Percentiles rank a stretch among this genome's conserved stretches.
Conservation (phyloP, 352 stramenopile species). For the Globisporangium carolinianum region DNA sequence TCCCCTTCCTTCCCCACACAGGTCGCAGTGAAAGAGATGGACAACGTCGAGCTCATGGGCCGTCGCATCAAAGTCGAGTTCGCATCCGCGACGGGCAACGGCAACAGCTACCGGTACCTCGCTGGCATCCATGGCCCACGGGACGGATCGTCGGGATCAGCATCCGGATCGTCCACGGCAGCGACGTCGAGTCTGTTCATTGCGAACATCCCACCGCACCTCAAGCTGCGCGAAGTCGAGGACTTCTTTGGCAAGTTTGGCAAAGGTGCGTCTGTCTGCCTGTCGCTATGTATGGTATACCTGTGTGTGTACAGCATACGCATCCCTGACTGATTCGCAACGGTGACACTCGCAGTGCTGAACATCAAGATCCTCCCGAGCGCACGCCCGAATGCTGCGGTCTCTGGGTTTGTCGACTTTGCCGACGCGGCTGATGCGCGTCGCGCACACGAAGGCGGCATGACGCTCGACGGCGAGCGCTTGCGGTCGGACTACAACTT, state of each 20-base stretch:
- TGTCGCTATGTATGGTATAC: not conserved
- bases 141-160: not conserved
- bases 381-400: conserved; percentile 28
- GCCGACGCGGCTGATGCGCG: conserved; percentile 28
- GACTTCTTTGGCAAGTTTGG: conserved; percentile 51
- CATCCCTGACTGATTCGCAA: no score
- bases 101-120: not conserved
- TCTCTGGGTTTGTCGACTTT: conserved; percentile 69
- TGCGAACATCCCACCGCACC: conserved; percentile 53
- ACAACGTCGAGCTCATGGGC: conserved; percentile 36
- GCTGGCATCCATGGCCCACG: not conserved
- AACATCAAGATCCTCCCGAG: conserved; percentile 60
- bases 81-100: conserved; percentile 10
- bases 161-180: not conserved
- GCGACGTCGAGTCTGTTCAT: conserved; percentile 51
- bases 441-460: conserved; percentile 33
- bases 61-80: conserved; percentile 40
- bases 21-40: conserved; percentile 38
- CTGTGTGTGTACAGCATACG: not conserved
- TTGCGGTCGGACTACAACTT: conserved; percentile 57
- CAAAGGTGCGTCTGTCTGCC: conserved; percentile 17
- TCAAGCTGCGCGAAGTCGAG: conserved; percentile 54
- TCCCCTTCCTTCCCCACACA: not conserved
- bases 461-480: conserved; percentile 32
- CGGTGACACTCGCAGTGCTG: conserved; percentile 20